These are phyloP conservation scores for Fusarium caatingaense DNA, from an alignment of 2,329 filamentous ascomycete species.

Conservation along the genomic window DNA sequence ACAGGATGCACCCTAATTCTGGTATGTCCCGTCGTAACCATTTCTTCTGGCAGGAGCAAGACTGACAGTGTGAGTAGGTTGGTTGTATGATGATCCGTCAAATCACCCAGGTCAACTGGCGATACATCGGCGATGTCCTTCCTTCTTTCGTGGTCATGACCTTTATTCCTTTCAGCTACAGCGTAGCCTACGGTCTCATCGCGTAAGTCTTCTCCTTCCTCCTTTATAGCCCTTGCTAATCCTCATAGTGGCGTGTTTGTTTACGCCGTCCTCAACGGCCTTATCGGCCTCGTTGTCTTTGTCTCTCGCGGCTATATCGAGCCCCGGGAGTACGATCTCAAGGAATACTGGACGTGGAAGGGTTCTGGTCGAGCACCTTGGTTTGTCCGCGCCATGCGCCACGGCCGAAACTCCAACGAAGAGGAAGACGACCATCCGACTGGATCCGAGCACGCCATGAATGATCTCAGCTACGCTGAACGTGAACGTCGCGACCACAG, in stretches of 20 bases:
- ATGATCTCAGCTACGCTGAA: slow-evolving; percentile 12
- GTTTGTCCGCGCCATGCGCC: slow-evolving; percentile 56
- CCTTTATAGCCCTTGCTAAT: slow-evolving; percentile 11
- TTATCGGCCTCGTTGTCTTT: slow-evolving; percentile 59
- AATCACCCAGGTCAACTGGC: slow-evolving; percentile 80
- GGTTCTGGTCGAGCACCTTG: slow-evolving; percentile 60
- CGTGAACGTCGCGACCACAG: slow-evolving; percentile 25
- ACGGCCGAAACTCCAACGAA: slow-evolving; percentile 4
- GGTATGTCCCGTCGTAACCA: slow-evolving; percentile 52
- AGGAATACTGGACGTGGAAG: slow-evolving; percentile 68
- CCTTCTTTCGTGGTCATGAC: slow-evolving; percentile 81
- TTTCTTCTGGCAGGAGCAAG: rapidly evolving
- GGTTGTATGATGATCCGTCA: slow-evolving; percentile 83
- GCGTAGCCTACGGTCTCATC: slow-evolving; percentile 81
- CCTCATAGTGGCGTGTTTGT: slow-evolving; percentile 61
- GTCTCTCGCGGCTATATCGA: slow-evolving; percentile 57
- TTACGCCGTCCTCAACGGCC: slow-evolving; percentile 61
- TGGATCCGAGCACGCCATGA: slow-evolving; percentile 25
- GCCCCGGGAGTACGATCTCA: slow-evolving; percentile 64
- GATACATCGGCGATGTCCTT: slow-evolving; percentile 78
- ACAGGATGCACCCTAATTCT: slow-evolving; percentile 79
- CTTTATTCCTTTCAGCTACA: slow-evolving; percentile 83
- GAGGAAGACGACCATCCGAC: slow-evolving; percentile 17
- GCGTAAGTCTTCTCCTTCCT: slow-evolving; percentile 61
- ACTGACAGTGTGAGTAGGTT: slow-evolving; percentile 59